Conservation (phyloP, 352 stramenopile species). For the Phytophthora nicotianae region DNA sequence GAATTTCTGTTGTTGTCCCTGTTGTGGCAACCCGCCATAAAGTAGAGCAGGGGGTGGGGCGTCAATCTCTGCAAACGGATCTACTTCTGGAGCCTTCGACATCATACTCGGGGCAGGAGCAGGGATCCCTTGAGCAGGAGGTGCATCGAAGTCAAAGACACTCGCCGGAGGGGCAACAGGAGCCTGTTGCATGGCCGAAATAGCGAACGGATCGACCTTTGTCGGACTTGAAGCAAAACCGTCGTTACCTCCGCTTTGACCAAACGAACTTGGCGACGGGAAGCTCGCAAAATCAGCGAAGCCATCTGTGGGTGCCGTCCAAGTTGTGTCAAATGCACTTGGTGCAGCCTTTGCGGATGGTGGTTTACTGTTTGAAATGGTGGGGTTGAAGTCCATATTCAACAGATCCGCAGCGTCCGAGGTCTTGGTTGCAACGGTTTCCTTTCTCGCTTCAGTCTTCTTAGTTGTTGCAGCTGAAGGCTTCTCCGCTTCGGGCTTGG, state of each 20-base stretch:
- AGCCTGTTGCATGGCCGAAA: constrained; percentile 48
- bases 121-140: constrained; percentile 13
- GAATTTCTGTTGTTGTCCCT: constrained; percentile 45
- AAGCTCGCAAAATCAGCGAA: constrained; percentile 79
- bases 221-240: constrained; percentile 18
- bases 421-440: constrained; percentile 45
- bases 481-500: constrained; percentile 8
- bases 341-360: constrained; percentile 16
- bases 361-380: constrained; percentile 43
- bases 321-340: constrained; percentile 25
- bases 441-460: constrained; percentile 62
- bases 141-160: constrained; percentile 44
- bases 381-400: constrained; percentile 73
- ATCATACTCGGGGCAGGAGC: constrained; percentile 16
- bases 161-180: constrained; percentile 11
- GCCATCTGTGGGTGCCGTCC: constrained; percentile 28
- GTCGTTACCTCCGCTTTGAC: constrained; percentile 16
- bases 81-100: constrained; percentile 31
- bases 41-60: constrained; percentile 33
- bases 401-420: constrained; percentile 54
- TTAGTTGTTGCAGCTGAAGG: constrained; percentile 31
- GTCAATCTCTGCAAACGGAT: constrained; percentile 60
- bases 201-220: constrained; percentile 43
- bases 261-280: constrained; percentile 40
- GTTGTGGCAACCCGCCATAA: constrained; percentile 25